Evolutionary conservation across 441 rosid genomes (phyloP).

Genomic region (Erysimum pusillum): DNA sequence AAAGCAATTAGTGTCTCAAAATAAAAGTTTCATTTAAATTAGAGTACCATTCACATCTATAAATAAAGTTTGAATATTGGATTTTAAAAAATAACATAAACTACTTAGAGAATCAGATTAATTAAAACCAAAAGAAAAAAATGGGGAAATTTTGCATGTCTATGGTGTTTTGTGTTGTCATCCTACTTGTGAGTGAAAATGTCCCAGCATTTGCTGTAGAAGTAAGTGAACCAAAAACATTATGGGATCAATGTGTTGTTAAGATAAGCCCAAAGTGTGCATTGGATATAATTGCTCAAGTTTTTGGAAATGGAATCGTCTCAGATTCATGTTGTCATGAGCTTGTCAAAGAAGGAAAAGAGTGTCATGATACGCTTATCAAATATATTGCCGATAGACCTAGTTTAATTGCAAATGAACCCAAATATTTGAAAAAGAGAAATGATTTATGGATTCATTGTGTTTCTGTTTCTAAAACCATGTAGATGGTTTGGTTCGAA

Average conservation of each 20-base stretch:
- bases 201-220: not conserved
- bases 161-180: not conserved
- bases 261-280: constrained; percentile 13
- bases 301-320: constrained; percentile 19
- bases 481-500: not conserved
- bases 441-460: not conserved
- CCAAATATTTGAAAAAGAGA: not conserved
- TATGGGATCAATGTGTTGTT: constrained; percentile 28
- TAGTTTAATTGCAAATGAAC: not conserved
- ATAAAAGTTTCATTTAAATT: not conserved
- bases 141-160: not conserved
- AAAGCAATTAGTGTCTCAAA: not conserved
- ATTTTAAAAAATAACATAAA: not conserved
- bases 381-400: constrained; percentile 25
- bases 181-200: constrained; percentile 1
- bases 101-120: too few relatives aligned
- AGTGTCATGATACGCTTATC: constrained; percentile 16
- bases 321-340: constrained; percentile 7
- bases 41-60: not conserved
- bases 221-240: not conserved
- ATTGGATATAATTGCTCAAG: not conserved
- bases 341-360: constrained; percentile 26
- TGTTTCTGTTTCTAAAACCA: not conserved
- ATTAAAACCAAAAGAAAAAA: too few relatives aligned
- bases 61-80: not conserved